Evolutionary conservation across 2,329 filamentous ascomycete genomes (phyloP), one percentile per base, ranked within the genome.

Genomic region (Exophiala lecanii-corni): DNA sequence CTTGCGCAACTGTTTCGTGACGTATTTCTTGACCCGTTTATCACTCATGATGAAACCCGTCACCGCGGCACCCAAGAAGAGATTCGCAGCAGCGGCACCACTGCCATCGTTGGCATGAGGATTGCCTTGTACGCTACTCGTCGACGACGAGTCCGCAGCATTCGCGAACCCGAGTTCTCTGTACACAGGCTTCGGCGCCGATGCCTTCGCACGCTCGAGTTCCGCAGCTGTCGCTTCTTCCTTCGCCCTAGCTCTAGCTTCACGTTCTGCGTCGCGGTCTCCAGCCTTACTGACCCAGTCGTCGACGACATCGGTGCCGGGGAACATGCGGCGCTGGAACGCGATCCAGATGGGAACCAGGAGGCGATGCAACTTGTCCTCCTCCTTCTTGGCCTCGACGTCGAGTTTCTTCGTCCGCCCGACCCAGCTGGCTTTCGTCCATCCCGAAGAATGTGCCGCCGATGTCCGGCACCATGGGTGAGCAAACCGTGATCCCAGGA

Each of bases 301-400:
- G 10, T 44, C 41, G 19, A 55, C 17, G 5, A 51, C 36, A 9
- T 49, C 50, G 17, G 46, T 33, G 2, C 33, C 45, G 4, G 52
- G 52, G 32, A 56, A 55, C 54, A 56, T 56, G 9, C 46, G 38
- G 15, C 47, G 42, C 18, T 46, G 44, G 33, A 56, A 54, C 2
- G 49, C 46, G 32, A 55, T 55, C 54, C 54, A 56, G 21, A 56
- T 51, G 4, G 54, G 54, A 17, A 56, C 54, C 12, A 56, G 50
- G 20, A 56, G 45, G n/a, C 46, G 48, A 38, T 56, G 52, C 17
- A 56, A 31, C 28, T 46, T 44, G n/a, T 53, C 43, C 34, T 55
- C 50, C 33, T 56, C 52, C 25, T 43, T 49, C 36, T 41, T 43
- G 9, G 43, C 43, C 33, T 49, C 44, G 9, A 37, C 33, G 30